Percentiles rank a stretch among this genome's conserved stretches.
These are phyloP conservation scores for Plantago elongata DNA, from an alignment of 257 asterid genomes.

Conservation along the genomic window DNA sequence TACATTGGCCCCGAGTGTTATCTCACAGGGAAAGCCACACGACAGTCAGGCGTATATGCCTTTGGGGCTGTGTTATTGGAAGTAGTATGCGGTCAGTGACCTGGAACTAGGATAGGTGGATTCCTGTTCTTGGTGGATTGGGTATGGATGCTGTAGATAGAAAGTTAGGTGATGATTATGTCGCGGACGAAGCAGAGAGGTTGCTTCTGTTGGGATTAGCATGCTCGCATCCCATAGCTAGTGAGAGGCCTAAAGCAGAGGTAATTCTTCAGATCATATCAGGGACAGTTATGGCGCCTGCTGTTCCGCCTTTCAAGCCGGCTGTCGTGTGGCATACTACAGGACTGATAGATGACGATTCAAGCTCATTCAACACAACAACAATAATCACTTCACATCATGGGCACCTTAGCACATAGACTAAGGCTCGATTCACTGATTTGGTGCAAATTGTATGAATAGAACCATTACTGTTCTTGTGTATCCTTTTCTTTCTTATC, in stretches of 20 bases:
- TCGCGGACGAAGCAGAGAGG: slow-evolving; percentile 31
- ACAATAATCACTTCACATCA: too few relatives aligned
- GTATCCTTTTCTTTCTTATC: too few relatives aligned
- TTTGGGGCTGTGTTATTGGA: slow-evolving; percentile 38
- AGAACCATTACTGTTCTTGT: too few relatives aligned
- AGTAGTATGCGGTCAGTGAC: slow-evolving; percentile 26
- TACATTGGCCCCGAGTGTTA: slow-evolving; percentile 42
- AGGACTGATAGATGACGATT: neutral
- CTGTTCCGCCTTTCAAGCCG: neutral
- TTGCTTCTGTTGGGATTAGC: slow-evolving; percentile 40
- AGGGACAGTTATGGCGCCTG: neutral
- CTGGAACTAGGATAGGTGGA: slow-evolving; percentile 26
- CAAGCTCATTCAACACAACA: neutral
- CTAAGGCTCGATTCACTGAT: too few relatives aligned
- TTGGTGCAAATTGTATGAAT: too few relatives aligned
- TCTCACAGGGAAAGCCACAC: slow-evolving; percentile 38
- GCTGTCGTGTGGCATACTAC: neutral
- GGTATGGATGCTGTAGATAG: slow-evolving; percentile 39
- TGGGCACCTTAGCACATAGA: too few relatives aligned
- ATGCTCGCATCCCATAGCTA: slow-evolving; percentile 40
- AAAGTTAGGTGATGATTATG: slow-evolving; percentile 27
- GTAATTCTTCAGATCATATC: neutral
- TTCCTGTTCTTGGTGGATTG: slow-evolving; percentile 29
- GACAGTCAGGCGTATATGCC: slow-evolving; percentile 36
- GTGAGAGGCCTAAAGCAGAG: slow-evolving; percentile 28